Evolutionary conservation across 148 eudicot genomes (phyloP).

Genomic region (Chenopodium suecicum): DNA sequence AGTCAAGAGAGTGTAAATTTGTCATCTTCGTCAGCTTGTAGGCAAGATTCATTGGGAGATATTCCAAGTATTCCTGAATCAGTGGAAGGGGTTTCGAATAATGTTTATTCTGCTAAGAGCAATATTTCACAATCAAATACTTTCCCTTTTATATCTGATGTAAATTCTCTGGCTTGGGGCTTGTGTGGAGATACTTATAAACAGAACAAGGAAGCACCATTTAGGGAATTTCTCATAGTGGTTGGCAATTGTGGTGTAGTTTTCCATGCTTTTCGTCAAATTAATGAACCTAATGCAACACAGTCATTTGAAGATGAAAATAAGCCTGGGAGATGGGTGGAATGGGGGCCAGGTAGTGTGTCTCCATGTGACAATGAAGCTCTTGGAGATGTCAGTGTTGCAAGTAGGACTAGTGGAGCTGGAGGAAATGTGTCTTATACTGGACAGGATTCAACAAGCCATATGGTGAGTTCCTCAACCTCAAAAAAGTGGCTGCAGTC

Average conservation of each 20-base stretch:
- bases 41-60: slow-evolving; percentile 36
- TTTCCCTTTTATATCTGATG: slow-evolving; percentile 59
- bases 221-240: slow-evolving; percentile 75
- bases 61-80: slow-evolving; percentile 43
- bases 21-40: slow-evolving; percentile 33
- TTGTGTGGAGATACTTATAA: slow-evolving; percentile 60
- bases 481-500: slow-evolving; percentile 73
- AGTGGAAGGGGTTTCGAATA: slow-evolving; percentile 32
- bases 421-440: slow-evolving; percentile 32
- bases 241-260: slow-evolving; percentile 71
- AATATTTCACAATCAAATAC: slow-evolving; percentile 30
- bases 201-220: slow-evolving; percentile 52
- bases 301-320: slow-evolving; percentile 32
- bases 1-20: slow-evolving; percentile 32
- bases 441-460: slow-evolving; percentile 29
- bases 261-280: slow-evolving; percentile 69
- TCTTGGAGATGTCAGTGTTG: slow-evolving; percentile 24
- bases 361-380: slow-evolving; percentile 22
- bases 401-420: slow-evolving; percentile 27
- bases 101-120: slow-evolving; percentile 30
- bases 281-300: slow-evolving; percentile 27
- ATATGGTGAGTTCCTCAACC: slow-evolving; percentile 23
- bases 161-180: slow-evolving; percentile 87
- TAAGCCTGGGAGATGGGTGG: slow-evolving; percentile 71
- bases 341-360: slow-evolving; percentile 70